These are phyloP conservation scores for Saccharomycopsis javanensis DNA, from an alignment of 805 yeast genomes.

Conservation along the genomic window DNA sequence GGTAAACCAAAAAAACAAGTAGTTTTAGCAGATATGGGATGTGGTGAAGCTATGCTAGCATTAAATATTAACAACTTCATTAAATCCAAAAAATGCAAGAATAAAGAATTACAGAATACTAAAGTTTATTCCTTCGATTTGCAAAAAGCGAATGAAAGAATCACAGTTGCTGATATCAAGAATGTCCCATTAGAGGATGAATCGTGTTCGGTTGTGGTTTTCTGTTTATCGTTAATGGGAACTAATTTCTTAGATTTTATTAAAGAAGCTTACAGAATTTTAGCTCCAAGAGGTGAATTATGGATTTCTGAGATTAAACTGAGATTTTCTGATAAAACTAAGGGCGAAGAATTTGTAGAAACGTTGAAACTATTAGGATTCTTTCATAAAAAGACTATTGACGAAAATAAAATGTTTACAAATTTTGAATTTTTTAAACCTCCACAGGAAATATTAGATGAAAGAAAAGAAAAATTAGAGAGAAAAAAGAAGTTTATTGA, in stretches of 20 bases:
- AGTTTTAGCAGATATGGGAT: slow-evolving; percentile 96
- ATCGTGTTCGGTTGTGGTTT: slow-evolving; percentile 80
- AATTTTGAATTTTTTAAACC: slow-evolving; percentile 93
- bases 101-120: slow-evolving; percentile 35
- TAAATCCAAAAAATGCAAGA: slow-evolving; percentile 28
- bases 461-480: slow-evolving; percentile 50
- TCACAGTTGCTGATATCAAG: slow-evolving; percentile 94
- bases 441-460: slow-evolving; percentile 53
- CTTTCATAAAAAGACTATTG: slow-evolving; percentile 81
- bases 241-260: slow-evolving; percentile 90
- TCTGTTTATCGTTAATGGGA: slow-evolving; percentile 95
- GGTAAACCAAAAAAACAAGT: slow-evolving; percentile 39
- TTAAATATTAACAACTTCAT: slow-evolving; percentile 48
- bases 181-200: slow-evolving; percentile 76
- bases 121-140: slow-evolving; percentile 85
- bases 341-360: slow-evolving; percentile 70
- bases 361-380: slow-evolving; percentile 73
- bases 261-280: slow-evolving; percentile 76
- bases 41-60: slow-evolving; percentile 93
- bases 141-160: slow-evolving; percentile 76
- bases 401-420: slow-evolving; percentile 84
- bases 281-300: slow-evolving; percentile 85
- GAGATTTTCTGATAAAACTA: slow-evolving; percentile 58
- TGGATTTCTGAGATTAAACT: slow-evolving; percentile 98
- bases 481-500: slow-evolving; percentile 63